Evolutionary conservation across 768 basidiomycete species (phyloP).

Genomic region (Tephrocybe rancida): DNA sequence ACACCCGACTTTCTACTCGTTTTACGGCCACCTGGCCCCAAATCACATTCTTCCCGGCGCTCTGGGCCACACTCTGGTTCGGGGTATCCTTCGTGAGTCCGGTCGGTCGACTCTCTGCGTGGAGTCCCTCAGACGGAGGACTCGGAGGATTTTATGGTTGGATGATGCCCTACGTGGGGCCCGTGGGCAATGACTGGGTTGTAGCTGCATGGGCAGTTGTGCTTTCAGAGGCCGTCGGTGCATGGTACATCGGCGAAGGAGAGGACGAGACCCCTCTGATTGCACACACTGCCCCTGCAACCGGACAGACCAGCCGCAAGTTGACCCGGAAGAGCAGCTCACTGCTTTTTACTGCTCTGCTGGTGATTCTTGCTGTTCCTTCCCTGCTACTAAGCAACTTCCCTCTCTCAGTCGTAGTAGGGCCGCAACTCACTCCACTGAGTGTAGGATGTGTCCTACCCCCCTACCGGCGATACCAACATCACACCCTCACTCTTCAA

Average conservation of each 20-base stretch:
- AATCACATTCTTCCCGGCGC: slow-evolving; percentile 61
- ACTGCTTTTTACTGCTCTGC: slow-evolving; percentile 37
- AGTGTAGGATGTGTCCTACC: slow-evolving; percentile 73
- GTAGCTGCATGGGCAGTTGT: slow-evolving; percentile 78
- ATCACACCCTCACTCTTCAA: slow-evolving; percentile 45
- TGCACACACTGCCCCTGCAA: slow-evolving; percentile 15
- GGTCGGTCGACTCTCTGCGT: slow-evolving; percentile 70
- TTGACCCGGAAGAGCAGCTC: slow-evolving; percentile 23
- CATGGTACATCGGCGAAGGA: slow-evolving; percentile 57
- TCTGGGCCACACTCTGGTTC: slow-evolving; percentile 72
- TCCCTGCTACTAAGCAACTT: slow-evolving; percentile 47
- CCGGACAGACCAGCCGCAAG: slow-evolving; percentile 11
- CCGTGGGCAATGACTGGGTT: slow-evolving; percentile 70
- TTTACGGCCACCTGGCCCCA: slow-evolving; percentile 41
- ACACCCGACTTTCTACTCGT: slow-evolving; percentile 35
- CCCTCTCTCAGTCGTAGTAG: slow-evolving; percentile 39
- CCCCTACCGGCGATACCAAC: slow-evolving; percentile 38
- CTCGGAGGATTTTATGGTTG: slow-evolving; percentile 57
- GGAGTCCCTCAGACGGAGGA: slow-evolving; percentile 59
- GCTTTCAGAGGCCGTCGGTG: slow-evolving; percentile 51
- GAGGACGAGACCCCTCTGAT: slow-evolving; percentile 16
- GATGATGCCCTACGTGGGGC: slow-evolving; percentile 60
- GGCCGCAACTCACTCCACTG: slow-evolving; percentile 52
- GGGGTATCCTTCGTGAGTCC: slow-evolving; percentile 57
- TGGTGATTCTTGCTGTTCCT: slow-evolving; percentile 55